Evolutionary conservation across 1,284 basidiomycete species (phyloP).

Genomic region (Ganoderma lingzhi): DNA sequence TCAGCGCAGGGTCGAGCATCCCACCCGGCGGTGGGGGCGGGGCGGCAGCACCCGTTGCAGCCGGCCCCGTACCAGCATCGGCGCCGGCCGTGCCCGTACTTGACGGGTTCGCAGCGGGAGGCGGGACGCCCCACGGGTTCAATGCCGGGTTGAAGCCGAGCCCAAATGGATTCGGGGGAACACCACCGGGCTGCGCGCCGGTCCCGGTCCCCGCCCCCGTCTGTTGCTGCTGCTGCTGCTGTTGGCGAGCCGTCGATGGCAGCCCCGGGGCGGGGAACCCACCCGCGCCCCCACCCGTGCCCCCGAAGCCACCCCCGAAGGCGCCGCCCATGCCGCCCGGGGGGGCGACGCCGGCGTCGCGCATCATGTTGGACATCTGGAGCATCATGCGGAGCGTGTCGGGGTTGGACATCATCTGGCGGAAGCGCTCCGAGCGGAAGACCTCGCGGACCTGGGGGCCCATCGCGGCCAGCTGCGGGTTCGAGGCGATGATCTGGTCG

Average conservation of each 20-base stretch:
- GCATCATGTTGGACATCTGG: conserved; percentile 76
- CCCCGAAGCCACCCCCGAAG: conserved; percentile 32
- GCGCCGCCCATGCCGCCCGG: conserved; percentile 34
- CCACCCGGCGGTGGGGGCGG: conserved; percentile 22
- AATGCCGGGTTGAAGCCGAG: conserved; percentile 32
- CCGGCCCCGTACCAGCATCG: conserved; percentile 30
- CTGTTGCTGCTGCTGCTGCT: conserved; percentile 19
- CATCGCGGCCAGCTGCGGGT: conserved; percentile 84
- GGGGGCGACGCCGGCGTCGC: conserved; percentile 46
- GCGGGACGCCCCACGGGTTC: conserved; percentile 30
- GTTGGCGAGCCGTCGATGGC: conserved; percentile 43
- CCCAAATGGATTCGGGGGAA: conserved; percentile 23
- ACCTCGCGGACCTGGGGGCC: conserved; percentile 83
- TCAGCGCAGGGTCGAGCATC: conserved; percentile 53
- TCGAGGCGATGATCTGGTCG: conserved; percentile 84
- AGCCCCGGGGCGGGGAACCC: conserved; percentile 69
- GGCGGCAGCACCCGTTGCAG: conserved; percentile 26
- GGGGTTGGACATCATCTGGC: conserved; percentile 87
- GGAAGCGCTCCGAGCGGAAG: conserved; percentile 83
- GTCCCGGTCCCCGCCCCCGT: conserved; percentile 19
- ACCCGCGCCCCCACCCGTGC: conserved; percentile 30
- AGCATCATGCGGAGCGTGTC: conserved; percentile 83
- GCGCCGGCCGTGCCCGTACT: conserved; percentile 23
- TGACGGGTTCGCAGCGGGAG: conserved; percentile 13
- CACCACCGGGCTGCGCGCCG: neutral